phyloP scores from a whole-genome alignment of 2,329 filamentous ascomycete genomes.

The Phymatotrichopsis omnivora region DNA sequence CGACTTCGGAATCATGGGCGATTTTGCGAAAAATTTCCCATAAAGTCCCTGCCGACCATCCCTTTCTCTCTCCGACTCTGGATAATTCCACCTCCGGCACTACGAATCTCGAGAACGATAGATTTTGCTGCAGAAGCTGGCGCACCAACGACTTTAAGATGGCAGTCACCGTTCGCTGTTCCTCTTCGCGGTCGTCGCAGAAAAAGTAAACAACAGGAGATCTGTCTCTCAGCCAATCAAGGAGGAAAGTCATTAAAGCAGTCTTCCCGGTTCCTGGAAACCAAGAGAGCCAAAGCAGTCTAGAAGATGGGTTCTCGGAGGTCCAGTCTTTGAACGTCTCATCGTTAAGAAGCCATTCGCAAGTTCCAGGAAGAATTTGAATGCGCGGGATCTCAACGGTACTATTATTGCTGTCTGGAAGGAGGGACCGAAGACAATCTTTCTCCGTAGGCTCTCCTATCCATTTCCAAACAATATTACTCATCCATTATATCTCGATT shows the following conservation, averaged over 20 bases:
- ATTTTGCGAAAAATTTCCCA: conserved; percentile 5
- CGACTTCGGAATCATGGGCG: background rate
- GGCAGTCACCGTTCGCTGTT: conserved; percentile 1
- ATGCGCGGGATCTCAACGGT: background rate
- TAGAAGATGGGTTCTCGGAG: too few relatives aligned
- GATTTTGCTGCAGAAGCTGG: conserved; percentile 5
- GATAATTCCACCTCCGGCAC: conserved; percentile 1
- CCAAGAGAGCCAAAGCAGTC: background rate
- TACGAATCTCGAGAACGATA: background rate
- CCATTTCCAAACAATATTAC: too few relatives aligned
- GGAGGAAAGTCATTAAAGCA: conserved; percentile 2
- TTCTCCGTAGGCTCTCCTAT: too few relatives aligned
- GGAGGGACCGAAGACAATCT: conserved; percentile 1
- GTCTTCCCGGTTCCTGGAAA: conserved; percentile 11
- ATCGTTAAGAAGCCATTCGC: conserved; percentile 1
- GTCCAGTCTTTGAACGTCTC: conserved; percentile 1
- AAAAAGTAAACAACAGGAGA: conserved; percentile 1
- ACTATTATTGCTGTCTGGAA: conserved; percentile 4
- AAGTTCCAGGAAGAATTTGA: conserved; percentile 2
- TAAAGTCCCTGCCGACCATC: conserved; percentile 1
- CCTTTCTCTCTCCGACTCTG: background rate
- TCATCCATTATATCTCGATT: too few relatives aligned
- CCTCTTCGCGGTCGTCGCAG: conserved; percentile 2
- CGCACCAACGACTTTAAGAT: conserved; percentile 5
- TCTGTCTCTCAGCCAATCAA: background rate